phyloP scores from a whole-genome alignment of 768 basidiomycete species.

The Arthromyces matolae region DNA sequence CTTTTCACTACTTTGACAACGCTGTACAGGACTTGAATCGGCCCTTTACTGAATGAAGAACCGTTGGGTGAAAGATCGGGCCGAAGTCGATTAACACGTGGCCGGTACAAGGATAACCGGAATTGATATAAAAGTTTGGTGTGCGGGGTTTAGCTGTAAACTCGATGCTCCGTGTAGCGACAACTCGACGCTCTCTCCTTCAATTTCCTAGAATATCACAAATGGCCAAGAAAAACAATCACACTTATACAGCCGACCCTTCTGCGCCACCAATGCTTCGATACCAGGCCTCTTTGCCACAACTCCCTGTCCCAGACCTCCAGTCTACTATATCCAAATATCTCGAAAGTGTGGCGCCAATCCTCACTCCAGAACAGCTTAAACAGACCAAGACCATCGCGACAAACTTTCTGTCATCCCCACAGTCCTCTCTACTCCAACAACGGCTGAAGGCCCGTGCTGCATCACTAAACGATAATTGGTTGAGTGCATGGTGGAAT shows the following conservation, averaged over 20 bases:
- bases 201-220: accelerated
- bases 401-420: slow-evolving; percentile 64
- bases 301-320: neutral
- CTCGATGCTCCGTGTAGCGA: neutral
- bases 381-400: slow-evolving; percentile 56
- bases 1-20: too few species aligned
- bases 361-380: slow-evolving; percentile 63
- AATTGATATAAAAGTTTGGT: too few species aligned
- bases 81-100: too few species aligned
- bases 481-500: slow-evolving; percentile 99
- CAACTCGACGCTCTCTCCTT: neutral
- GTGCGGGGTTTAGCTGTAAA: too few species aligned
- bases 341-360: slow-evolving; percentile 79
- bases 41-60: too few species aligned
- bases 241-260: neutral
- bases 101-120: too few species aligned
- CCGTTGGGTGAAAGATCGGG: too few species aligned
- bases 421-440: slow-evolving; percentile 72
- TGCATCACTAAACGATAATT: slow-evolving; percentile 58
- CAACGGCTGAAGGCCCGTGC: slow-evolving; percentile 74
- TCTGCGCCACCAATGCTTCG: slow-evolving; percentile 2
- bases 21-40: too few species aligned
- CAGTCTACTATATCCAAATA: slow-evolving; percentile 83
- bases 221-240: neutral
- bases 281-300: neutral